These are phyloP conservation scores for Incumbomyces lentus DNA, from an alignment of 2,329 filamentous ascomycete genomes.

Conservation along the genomic window DNA sequence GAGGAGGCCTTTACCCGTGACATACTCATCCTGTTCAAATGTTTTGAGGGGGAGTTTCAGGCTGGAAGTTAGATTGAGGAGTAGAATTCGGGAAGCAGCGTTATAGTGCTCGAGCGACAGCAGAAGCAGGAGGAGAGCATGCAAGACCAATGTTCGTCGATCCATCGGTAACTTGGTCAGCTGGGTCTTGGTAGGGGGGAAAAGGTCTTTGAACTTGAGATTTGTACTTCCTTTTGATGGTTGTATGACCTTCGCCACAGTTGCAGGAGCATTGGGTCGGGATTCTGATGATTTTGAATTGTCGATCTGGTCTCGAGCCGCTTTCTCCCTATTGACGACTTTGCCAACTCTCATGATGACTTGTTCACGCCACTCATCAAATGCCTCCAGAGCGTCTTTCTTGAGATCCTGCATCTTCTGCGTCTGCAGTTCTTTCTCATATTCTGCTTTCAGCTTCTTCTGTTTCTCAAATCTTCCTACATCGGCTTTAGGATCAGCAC, in stretches of 20 bases:
- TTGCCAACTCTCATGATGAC: conserved; percentile 63
- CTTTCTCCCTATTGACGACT: conserved; percentile 47
- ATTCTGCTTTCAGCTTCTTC: conserved; percentile 29
- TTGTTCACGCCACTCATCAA: conserved; percentile 67
- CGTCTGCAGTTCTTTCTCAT: conserved; percentile 20
- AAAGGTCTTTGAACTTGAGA: conserved; percentile 36
- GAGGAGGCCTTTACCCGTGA: conserved; percentile 64
- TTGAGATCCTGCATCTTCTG: conserved; percentile 40
- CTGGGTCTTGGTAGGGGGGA: conserved; percentile 50
- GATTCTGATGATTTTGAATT: conserved; percentile 16
- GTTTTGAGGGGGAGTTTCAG: conserved; percentile 56
- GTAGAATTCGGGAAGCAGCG: conserved; percentile 60
- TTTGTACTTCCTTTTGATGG: conserved; percentile 10
- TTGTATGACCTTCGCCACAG: conserved; percentile 11
- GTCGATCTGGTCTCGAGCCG: conserved; percentile 28
- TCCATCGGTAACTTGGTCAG: conserved; percentile 51
- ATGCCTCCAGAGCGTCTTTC: conserved; percentile 58
- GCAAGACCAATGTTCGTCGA: conserved; percentile 57
- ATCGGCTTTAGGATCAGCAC: conserved; percentile 22
- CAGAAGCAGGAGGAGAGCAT: conserved; percentile 60
- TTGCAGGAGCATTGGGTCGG: conserved; percentile 10
- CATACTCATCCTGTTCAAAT: conserved; percentile 61
- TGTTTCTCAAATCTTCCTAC: conserved; percentile 21
- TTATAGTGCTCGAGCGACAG: conserved; percentile 69
- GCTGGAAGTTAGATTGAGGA: conserved; percentile 60